A percentile compares a stretch with the other conserved stretches of the same genome.
These are phyloP conservation scores for Phyllosticta citriasiana DNA, from an alignment of 2,329 filamentous ascomycete species.

Conservation along the genomic window DNA sequence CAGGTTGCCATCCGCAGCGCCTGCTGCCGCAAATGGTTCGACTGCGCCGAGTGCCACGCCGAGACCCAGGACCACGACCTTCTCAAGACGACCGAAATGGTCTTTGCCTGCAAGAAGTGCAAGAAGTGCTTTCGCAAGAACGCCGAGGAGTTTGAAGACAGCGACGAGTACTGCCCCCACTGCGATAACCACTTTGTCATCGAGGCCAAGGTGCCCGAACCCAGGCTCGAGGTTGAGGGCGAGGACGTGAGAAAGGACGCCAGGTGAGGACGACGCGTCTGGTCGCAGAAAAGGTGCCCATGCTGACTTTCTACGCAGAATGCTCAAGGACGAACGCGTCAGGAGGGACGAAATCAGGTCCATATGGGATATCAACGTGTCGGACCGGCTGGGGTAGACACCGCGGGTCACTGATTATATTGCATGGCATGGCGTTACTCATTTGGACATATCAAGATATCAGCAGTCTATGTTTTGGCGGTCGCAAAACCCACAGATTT, in stretches of 20 bases:
- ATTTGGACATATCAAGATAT: neutral
- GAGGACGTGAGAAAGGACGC: slow-evolving; percentile 80
- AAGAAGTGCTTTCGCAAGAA: slow-evolving; percentile 97
- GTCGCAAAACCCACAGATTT: neutral
- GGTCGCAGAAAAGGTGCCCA: neutral
- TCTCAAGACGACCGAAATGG: slow-evolving; percentile 73
- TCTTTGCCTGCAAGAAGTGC: slow-evolving; percentile 97
- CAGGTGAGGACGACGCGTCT: slow-evolving; percentile 31
- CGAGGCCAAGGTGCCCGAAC: slow-evolving; percentile 75
- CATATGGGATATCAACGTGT: slow-evolving; percentile 68
- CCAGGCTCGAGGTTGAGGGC: slow-evolving; percentile 76
- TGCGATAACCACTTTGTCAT: slow-evolving; percentile 98
- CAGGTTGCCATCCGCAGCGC: slow-evolving; percentile 93
- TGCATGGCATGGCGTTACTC: slow-evolving; percentile 9
- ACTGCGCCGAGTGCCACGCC: slow-evolving; percentile 88
- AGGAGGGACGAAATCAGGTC: slow-evolving; percentile 49
- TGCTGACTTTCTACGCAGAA: slow-evolving; percentile 35
- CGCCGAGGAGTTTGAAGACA: slow-evolving; percentile 82
- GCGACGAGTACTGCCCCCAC: slow-evolving; percentile 97
- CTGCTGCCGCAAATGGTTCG: slow-evolving; percentile 98
- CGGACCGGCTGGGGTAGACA: slow-evolving; percentile 62
- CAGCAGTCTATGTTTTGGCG: neutral
- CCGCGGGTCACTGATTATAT: neutral
- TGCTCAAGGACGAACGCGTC: slow-evolving; percentile 85
- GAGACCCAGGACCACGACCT: slow-evolving; percentile 73